phyloP scores from a whole-genome alignment of 495 filamentous ascomycete genomes.

The Xanthoparmelia taractica region DNA sequence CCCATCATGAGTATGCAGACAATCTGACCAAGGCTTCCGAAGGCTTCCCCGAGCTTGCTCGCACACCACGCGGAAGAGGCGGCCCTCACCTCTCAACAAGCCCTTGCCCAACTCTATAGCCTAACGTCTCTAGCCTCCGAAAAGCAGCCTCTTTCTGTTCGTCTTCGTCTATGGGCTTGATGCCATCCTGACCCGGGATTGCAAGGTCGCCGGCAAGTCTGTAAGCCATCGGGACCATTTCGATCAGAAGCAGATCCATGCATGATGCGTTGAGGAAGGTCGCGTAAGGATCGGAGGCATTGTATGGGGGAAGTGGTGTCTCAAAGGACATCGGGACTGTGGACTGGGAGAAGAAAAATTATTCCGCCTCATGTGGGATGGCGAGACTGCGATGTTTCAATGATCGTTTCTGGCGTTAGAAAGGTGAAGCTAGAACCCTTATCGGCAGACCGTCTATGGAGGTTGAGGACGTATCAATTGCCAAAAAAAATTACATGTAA shows the following conservation, averaged over 20 bases:
- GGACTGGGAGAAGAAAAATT: background rate
- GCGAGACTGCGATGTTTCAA: background rate
- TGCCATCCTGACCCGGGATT: constrained; percentile 25
- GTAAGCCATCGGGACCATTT: constrained; percentile 91
- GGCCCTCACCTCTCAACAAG: constrained; percentile 74
- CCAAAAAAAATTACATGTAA: background rate
- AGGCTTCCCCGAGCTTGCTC: background rate
- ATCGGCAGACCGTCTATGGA: background rate
- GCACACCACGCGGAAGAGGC: background rate
- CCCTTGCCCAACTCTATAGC: constrained; percentile 89
- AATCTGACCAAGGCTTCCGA: background rate
- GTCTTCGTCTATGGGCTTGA: constrained; percentile 58
- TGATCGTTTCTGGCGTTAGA: background rate
- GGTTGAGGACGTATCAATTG: background rate
- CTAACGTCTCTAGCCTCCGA: constrained; percentile 72
- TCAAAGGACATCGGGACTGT: constrained; percentile 65
- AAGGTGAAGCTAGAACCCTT: background rate
- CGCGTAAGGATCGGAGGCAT: constrained; percentile 65
- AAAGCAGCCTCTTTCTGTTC: constrained; percentile 75
- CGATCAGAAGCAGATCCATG: constrained; percentile 89
- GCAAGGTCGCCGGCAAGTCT: constrained; percentile 50
- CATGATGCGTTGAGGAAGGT: constrained; percentile 72
- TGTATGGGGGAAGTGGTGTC: constrained; percentile 55
- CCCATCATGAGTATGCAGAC: background rate
- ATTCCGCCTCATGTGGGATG: constrained; percentile 5